A percentile compares a stretch with the other conserved stretches of the same genome.
These are phyloP conservation scores for Cerrena zonata DNA, from an alignment of 1,284 basidiomycete species.

Conservation along the genomic window DNA sequence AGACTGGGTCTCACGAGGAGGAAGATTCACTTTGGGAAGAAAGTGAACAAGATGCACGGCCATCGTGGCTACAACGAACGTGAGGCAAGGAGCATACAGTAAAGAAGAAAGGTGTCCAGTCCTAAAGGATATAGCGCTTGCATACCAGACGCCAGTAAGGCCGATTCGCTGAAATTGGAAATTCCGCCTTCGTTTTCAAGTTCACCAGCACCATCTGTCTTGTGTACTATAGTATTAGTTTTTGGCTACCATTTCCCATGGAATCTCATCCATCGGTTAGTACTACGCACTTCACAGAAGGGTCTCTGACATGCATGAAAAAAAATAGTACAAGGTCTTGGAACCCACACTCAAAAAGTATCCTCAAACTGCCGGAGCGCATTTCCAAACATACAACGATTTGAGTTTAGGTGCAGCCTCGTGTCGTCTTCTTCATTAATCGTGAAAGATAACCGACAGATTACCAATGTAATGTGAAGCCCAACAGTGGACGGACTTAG, in stretches of 20 bases:
- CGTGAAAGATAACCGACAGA: neutral
- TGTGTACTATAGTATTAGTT: no score
- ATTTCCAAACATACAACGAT: conserved; percentile 35
- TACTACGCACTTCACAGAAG: neutral
- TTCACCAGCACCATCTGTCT: neutral
- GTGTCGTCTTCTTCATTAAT: no score
- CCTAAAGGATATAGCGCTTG: no score
- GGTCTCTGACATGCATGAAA: neutral
- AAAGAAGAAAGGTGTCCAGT: no score
- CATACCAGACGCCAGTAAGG: neutral
- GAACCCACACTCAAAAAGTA: conserved; percentile 22
- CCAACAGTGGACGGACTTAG: conserved; percentile 63
- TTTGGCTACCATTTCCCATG: conserved; percentile 12
- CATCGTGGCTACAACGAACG: no score
- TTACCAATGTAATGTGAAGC: conserved; percentile 40
- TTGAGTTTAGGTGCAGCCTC: conserved; percentile 24
- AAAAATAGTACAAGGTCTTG: conserved; percentile 16
- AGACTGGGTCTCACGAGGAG: no score
- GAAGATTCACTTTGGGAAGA: no score
- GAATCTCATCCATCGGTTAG: conserved; percentile 20
- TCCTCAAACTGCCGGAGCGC: conserved; percentile 25
- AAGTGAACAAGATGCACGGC: no score
- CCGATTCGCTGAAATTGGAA: neutral
- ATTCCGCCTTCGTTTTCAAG: neutral
- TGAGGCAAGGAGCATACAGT: no score